Conservation (phyloP, 73 alveolate genomes). For the Symbiodinium natans region DNA sequence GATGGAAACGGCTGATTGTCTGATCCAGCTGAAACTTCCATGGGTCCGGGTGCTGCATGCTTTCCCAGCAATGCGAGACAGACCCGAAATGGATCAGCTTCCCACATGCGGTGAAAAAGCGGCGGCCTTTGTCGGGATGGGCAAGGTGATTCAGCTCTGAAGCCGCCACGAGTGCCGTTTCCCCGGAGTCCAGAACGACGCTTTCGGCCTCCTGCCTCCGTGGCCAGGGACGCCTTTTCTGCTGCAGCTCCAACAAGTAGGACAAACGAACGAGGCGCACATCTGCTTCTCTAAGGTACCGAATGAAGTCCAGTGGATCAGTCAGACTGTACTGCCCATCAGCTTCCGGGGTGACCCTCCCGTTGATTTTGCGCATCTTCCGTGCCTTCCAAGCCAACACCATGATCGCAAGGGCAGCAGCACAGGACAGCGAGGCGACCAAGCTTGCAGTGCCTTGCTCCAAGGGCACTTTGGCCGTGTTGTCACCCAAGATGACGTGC, state of each 20-base stretch:
- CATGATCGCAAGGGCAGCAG: neutral
- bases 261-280: neutral
- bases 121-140: neutral
- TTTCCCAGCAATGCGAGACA: neutral
- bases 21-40: neutral
- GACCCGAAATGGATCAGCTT: neutral
- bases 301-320: neutral
- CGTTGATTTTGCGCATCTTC: neutral
- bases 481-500: neutral
- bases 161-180: neutral
- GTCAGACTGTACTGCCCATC: neutral
- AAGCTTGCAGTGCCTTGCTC: neutral
- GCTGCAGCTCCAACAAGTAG: constrained; percentile 9
- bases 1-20: neutral
- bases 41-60: constrained; percentile 22
- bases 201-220: neutral
- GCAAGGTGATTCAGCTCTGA: neutral
- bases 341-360: neutral
- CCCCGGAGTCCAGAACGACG: neutral
- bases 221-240: neutral
- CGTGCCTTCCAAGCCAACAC: neutral
- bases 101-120: neutral
- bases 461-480: neutral
- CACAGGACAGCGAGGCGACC: neutral
- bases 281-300: neutral